phyloP scores from a whole-genome alignment of 179 eudicot genomes.

The Patellifolia procumbens region DNA sequence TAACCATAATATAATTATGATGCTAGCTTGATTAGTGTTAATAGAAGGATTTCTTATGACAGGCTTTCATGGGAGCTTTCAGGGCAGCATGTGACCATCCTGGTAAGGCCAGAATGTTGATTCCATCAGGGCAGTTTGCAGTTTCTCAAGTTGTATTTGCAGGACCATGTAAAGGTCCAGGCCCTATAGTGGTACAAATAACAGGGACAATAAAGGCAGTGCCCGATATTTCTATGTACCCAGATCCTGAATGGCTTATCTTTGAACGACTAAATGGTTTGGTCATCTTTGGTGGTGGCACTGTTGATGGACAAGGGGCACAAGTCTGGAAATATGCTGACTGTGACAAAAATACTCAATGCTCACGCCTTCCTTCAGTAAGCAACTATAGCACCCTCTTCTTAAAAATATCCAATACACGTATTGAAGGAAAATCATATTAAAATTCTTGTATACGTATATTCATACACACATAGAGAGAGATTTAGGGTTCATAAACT shows the following conservation, averaged over 20 bases:
- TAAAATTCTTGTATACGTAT: no score
- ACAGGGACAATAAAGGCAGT: constrained; percentile 54
- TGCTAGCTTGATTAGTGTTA: no score
- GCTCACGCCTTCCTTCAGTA: constrained; percentile 62
- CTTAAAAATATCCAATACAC: no score
- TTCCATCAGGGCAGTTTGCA: constrained; percentile 52
- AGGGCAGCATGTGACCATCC: constrained; percentile 59
- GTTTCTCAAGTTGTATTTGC: constrained; percentile 43
- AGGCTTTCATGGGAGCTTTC: constrained; percentile 64
- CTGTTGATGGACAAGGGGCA: constrained; percentile 59
- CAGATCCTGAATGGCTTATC: constrained; percentile 51
- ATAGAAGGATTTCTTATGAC: no score
- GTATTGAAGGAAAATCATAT: no score
- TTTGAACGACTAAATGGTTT: constrained; percentile 49
- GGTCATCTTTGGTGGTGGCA: constrained; percentile 54
- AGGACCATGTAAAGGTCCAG: constrained; percentile 61
- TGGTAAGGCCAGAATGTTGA: constrained; percentile 45
- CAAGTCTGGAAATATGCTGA: constrained; percentile 58
- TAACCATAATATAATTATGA: no score
- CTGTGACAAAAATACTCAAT: constrained; percentile 41
- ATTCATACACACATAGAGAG: no score
- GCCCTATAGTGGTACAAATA: constrained; percentile 48
- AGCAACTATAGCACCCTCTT: neutral
- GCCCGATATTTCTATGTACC: constrained; percentile 52
- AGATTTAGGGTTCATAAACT: no score